phyloP scores from a whole-genome alignment of 106 monocot species.

The Dendrobium catenatum region DNA sequence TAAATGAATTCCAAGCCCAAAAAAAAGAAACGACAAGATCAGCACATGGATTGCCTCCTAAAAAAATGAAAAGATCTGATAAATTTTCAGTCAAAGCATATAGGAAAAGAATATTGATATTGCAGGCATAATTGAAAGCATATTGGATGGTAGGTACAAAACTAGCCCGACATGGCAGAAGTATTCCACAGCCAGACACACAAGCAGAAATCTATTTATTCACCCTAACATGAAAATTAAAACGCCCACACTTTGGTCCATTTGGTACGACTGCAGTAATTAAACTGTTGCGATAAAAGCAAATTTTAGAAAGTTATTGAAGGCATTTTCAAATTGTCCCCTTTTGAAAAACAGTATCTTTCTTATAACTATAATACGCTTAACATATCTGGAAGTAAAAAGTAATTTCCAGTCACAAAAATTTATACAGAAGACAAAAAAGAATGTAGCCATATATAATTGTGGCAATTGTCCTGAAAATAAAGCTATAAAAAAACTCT shows the following conservation, averaged over 20 bases:
- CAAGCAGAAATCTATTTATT: background rate
- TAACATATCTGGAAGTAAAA: too few relatives aligned
- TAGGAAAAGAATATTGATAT: too few relatives aligned
- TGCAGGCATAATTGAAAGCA: background rate
- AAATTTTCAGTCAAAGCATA: too few relatives aligned
- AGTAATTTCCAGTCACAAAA: too few relatives aligned
- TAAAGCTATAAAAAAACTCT: too few relatives aligned
- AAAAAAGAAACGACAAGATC: background rate
- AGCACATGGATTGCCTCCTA: background rate
- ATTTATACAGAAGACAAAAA: too few relatives aligned
- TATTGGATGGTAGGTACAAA: background rate
- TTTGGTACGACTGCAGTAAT: too few relatives aligned
- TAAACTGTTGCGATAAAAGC: too few relatives aligned
- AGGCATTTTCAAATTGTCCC: background rate
- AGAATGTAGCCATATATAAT: too few relatives aligned
- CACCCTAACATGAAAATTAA: background rate
- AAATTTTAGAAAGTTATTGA: too few relatives aligned
- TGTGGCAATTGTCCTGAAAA: too few relatives aligned
- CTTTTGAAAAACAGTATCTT: background rate
- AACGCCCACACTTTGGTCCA: background rate
- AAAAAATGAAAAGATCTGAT: background rate
- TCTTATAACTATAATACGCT: too few relatives aligned
- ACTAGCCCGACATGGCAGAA: background rate
- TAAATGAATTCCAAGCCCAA: background rate
- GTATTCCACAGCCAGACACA: background rate